A percentile compares a stretch with the other conserved stretches of the same genome.
These are phyloP conservation scores for Xerocomellus amylosporus DNA, from an alignment of 768 basidiomycete genomes.

Conservation along the genomic window DNA sequence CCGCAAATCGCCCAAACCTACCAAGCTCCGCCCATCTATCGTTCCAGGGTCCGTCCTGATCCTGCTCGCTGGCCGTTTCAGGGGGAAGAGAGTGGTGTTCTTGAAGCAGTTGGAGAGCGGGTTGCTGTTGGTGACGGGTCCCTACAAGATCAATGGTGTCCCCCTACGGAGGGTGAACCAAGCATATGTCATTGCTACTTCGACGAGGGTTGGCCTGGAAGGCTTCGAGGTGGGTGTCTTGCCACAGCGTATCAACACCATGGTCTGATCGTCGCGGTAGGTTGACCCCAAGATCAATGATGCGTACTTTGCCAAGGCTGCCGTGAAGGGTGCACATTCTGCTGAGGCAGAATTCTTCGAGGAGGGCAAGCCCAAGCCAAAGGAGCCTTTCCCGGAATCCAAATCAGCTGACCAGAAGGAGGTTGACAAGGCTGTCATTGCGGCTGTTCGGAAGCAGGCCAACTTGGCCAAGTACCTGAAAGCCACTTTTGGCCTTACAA, in stretches of 20 bases:
- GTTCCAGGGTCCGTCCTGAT: constrained; percentile 94
- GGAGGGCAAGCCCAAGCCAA: constrained; percentile 88
- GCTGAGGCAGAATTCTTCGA: constrained; percentile 98
- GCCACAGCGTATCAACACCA: background rate
- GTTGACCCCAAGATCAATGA: constrained; percentile 90
- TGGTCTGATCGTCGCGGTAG: constrained; percentile 38
- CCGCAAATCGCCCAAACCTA: constrained; percentile 79
- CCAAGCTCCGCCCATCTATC: constrained; percentile 82
- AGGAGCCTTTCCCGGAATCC: constrained; percentile 80
- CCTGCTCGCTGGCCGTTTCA: constrained; percentile 95
- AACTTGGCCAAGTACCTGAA: constrained; percentile 91
- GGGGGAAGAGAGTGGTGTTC: constrained; percentile 97
- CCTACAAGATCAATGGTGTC: constrained; percentile 98
- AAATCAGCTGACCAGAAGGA: constrained; percentile 91
- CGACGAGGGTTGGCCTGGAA: constrained; percentile 84
- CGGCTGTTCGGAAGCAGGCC: constrained; percentile 86
- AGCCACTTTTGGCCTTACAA: constrained; percentile 89
- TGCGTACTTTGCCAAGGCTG: constrained; percentile 85
- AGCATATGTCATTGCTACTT: constrained; percentile 98
- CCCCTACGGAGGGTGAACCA: constrained; percentile 97
- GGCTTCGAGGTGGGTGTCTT: constrained; percentile 60
- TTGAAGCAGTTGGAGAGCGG: constrained; percentile 94
- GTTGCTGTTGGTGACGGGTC: constrained; percentile 92
- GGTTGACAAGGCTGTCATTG: constrained; percentile 74
- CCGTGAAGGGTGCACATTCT: constrained; percentile 64